Base-by-base conservation (phyloP, 768 basidiomycete genomes). In the Cubamyces lactineus region DNA sequence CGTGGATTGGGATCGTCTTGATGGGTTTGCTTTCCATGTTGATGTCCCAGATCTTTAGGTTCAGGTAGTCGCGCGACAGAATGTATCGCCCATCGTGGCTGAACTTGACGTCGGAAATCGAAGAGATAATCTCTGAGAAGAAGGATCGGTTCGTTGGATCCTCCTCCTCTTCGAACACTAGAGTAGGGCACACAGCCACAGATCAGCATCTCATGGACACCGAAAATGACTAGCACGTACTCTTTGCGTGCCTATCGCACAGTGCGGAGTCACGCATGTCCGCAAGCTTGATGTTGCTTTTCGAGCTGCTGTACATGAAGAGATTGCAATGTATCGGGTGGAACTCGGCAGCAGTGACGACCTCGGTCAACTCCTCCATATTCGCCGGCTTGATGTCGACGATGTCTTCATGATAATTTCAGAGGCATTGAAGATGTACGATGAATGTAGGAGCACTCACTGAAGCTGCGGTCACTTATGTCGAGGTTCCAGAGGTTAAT, bases 381-480 rank as follows among this genome's bases (percentile, higher is more conserved):
- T 99, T 99, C 70, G 94, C 87, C 2, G 97, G 97, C 74, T 99
- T 99, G 85, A 99, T 98, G 76, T 99, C 97, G 65, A 99, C 96
- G 71, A 99, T 98, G 78, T 99, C 97, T 99, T 69, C 13, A 53
- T n/a, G 50, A 41, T 48, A 11, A 47, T 28, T 46, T 28, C 13
- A 47, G 38, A 16, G 41, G 2, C 34, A 34, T 19, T 21, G 4
- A 1, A 34, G 8, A 28, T 53, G 38, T n/a, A 23, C 41, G 52
- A 59, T 48, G n/a, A 3, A 49, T 41, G 45, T 46, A 53, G 55
- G 42, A 45, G 21, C 17, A 84, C 95, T 75, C 67, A 98, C 97
- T 99, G 77, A 99, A 99, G 74, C 95, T 97, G 78, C 97, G 95
- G 80, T 99, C 96, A 67, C 92, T 94, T 75, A 98, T 98, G 73